Base-by-base conservation (phyloP, 768 basidiomycete species). In the Boletus reticulatus region DNA sequence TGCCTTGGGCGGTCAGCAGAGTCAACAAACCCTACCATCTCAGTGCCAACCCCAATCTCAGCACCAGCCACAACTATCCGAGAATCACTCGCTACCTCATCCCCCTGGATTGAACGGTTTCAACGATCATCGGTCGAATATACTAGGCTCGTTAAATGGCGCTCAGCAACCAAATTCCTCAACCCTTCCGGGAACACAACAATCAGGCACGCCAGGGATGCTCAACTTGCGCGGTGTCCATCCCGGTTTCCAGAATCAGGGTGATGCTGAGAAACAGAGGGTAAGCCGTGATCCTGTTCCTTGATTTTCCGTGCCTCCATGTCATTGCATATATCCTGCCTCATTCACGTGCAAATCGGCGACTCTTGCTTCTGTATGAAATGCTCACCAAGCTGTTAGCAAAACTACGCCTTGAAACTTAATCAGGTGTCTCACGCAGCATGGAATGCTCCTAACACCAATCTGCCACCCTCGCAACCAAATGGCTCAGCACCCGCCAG, bases 81-180 rank as follows among this genome's bases (percentile, higher is more conserved):
- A 76, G 22, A 66, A 61, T 2, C 70, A 68, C 52, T 66, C 68
- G 9, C 67, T 62, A 22, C 60, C 75, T 34, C 88, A 85, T 69
- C 88, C 88, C n/a, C 88, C 89, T 27, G 89, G 88, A n/a, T 68
- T 91, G 47, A 88, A 89, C 65, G 85, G 85, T 29, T 87, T 87
- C 63, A 67, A 50, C 34, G 75, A 71, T 47, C 81, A 84, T 67
- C 81, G 84, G 51, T 78, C 83, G 63, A 83, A 61, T 56, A 68
- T 84, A 22, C 64, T 87, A n/a, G 84, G 84, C 53, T 75, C 79
- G 31, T 64, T 85, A 17, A 69, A 70, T 3, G 69, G 67, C 19
- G 24, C 57, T 10, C 68, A 69, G 43, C 67, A 68, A 51, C 58
- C 61, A 9, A 65, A 48, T 9, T 58, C 60, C 6, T 69, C 70